phyloP scores from a whole-genome alignment of 2,329 filamentous ascomycete species.

The Cylindrodendrum hubeiense region DNA sequence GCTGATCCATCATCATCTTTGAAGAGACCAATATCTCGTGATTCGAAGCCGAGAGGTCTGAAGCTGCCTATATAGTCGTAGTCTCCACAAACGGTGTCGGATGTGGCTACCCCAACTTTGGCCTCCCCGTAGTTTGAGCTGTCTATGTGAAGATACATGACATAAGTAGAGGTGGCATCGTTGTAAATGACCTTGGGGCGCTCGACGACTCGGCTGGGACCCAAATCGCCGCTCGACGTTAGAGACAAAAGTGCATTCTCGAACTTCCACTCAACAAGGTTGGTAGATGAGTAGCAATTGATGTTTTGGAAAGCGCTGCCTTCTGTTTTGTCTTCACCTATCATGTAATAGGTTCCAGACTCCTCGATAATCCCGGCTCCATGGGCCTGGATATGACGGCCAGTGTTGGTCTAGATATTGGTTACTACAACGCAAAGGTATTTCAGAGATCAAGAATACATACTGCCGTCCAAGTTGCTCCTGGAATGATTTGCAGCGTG shows the following conservation, averaged over 20 bases:
- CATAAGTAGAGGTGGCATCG: slow-evolving; percentile 71
- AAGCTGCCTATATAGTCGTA: slow-evolving; percentile 59
- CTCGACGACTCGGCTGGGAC: slow-evolving; percentile 73
- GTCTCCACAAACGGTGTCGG: slow-evolving; percentile 69
- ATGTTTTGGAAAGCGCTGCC: slow-evolving; percentile 72
- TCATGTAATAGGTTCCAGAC: slow-evolving; percentile 71
- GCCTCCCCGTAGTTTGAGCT: slow-evolving; percentile 71
- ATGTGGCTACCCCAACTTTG: slow-evolving; percentile 73
- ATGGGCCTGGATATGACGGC: slow-evolving; percentile 74
- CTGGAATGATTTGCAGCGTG: slow-evolving; percentile 50
- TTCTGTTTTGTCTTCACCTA: slow-evolving; percentile 78
- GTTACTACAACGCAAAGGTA: background rate
- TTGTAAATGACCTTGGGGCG: slow-evolving; percentile 78
- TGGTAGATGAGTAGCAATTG: slow-evolving; percentile 74
- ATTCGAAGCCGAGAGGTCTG: slow-evolving; percentile 51
- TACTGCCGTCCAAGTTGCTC: slow-evolving; percentile 61
- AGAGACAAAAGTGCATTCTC: slow-evolving; percentile 69
- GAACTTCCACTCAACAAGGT: slow-evolving; percentile 75
- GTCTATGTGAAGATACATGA: slow-evolving; percentile 79
- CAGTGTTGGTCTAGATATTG: slow-evolving; percentile 53
- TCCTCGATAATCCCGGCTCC: slow-evolving; percentile 72
- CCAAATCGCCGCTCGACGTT: slow-evolving; percentile 65
- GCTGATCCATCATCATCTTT: slow-evolving; percentile 71
- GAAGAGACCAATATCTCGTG: slow-evolving; percentile 71
- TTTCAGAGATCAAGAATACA: slow-evolving; percentile 12